A percentile compares a stretch with the other conserved stretches of the same genome.
Evolutionary conservation across 306 rosid genomes (phyloP).

Genomic region (Rubus idaeus): DNA sequence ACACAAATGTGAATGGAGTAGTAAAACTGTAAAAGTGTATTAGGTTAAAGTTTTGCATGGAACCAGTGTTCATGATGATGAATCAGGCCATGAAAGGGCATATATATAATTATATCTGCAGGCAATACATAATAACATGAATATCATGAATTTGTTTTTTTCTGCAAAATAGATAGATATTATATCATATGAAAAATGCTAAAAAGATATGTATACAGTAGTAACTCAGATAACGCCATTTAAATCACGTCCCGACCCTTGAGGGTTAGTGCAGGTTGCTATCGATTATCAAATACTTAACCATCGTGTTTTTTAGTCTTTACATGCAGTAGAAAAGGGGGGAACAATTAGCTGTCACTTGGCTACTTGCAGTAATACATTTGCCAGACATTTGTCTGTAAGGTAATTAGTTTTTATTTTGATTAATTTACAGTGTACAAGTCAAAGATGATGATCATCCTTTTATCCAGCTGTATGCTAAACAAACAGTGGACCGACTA

Average conservation of each 20-base stretch:
- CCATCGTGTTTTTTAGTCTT: not conserved
- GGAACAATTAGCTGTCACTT: conserved; percentile 14
- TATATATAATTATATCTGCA: not conserved
- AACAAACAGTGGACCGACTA: conserved; percentile 19
- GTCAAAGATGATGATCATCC: conserved; percentile 23
- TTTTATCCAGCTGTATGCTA: conserved; percentile 1
- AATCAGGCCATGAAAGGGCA: not conserved
- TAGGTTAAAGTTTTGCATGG: not conserved
- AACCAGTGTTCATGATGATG: not conserved
- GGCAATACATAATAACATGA: not conserved
- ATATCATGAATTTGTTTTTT: not conserved
- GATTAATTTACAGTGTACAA: not conserved
- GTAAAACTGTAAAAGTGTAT: too few relatives aligned
- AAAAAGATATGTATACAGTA: too few relatives aligned
- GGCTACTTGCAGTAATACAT: conserved; percentile 6
- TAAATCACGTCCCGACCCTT: too few relatives aligned
- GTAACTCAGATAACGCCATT: too few relatives aligned
- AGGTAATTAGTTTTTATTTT: not conserved
- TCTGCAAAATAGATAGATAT: not conserved
- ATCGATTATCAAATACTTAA: too few relatives aligned
- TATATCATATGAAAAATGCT: too few relatives aligned
- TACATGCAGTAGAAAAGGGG: not conserved
- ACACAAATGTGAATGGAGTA: too few relatives aligned
- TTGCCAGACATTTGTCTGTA: not conserved
- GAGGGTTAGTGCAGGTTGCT: too few relatives aligned